Base-by-base conservation (phyloP, 2,329 filamentous ascomycete species). In the Xylaria sp. region DNA sequence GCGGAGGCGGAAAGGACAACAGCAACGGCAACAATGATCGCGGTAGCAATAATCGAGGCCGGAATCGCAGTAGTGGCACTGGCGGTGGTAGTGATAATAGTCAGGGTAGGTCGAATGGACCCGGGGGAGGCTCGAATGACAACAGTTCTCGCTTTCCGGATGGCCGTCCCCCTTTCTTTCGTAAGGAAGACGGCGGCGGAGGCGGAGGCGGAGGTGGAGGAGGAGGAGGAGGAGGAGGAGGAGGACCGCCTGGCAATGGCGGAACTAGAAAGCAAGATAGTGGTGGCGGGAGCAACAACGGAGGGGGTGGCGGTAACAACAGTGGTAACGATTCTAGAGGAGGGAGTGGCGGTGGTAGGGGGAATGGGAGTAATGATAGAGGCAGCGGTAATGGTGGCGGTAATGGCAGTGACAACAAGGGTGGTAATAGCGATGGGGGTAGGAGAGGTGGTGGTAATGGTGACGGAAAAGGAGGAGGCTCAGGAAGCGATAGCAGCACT, bases 81-180 rank as follows among this genome's bases (percentile, higher is more conserved):
- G 19, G 19, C 11, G 21, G 48, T 30, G 50, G n/a, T 48, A n/a
- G n/a, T 48, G 47, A 4, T 48, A 24, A 21, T 21, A 57, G 45
- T 17, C 39, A 58, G 14, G 47, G 12, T 36, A 58, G 53, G 6
- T 34, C 12, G 51, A 61, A 61, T 32, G 61, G 64, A 17, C 53
- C 45, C 30, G 56, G n/a, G 6, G 51, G 42, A 4, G 30, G 27
- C 39, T 30, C 48, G 14, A 19, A n/a, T 17, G 50, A 21, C 24
- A 32, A 9, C 7, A 27, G 21, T 14, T 56, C 61, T 62, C 50
- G 50, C 51, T 63, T 50, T 30, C n/a, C 9, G 19, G 53, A 19
- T 30, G 53, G n/a, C 2, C 2, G 45, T 45, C 53, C 21, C n/a
- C 58, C 45, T n/a, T 30, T 50, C 45, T 58, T 67, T 45, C 58